Evolutionary conservation across 331 rosid species (phyloP), one percentile per base, ranked within the genome.

Genomic region (Rhamnella rubrinervis): DNA sequence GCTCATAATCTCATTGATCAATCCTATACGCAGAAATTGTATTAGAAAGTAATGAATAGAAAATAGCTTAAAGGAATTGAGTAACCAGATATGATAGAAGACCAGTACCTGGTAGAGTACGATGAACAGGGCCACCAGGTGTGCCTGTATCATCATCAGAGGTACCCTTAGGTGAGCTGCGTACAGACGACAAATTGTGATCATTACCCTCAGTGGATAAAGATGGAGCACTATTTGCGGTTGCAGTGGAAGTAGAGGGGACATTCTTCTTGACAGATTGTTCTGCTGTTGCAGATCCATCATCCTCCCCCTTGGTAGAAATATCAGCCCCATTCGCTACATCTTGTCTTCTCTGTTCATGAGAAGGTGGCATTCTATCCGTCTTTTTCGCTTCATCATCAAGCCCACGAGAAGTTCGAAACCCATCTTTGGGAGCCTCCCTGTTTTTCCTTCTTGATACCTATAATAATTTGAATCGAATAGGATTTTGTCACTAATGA

Each of bases 1-100:
- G 89, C 96, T 86, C 96, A 95, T 91, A 77, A 95, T 95, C 80
- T 91, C 96, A 87, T 87, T 85, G 71, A 95, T 91, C 86, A 95
- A 85, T 73, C 95, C 99, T 95, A 83, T 63, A 80, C 25, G 65
- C 55, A 55, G 66, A 51, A 58, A 71, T 31, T 55, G 55, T 35
- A 61, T 86, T 71, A 76, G 80, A 70, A 78, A 82, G n/a, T 40
- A 20, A 31, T 17, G 39, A 60, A 0, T 10, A 59, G 7, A 47
- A 19, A 39, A 19, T 37, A 26, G 31, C 46, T 37, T 11, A 50
- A 70, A 41, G 35, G 56, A 31, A 31, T 31, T 50, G n/a, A 13
- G 70, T 44, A 55, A 76, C 47, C 71, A 0, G 10, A 25, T 20
- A 28, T 13, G 47, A 69, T 1, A 59, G 28, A 71, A 68, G 28